Base-by-base conservation (phyloP, 2,329 filamentous ascomycete genomes). In the Fusarium guadeloupense region DNA sequence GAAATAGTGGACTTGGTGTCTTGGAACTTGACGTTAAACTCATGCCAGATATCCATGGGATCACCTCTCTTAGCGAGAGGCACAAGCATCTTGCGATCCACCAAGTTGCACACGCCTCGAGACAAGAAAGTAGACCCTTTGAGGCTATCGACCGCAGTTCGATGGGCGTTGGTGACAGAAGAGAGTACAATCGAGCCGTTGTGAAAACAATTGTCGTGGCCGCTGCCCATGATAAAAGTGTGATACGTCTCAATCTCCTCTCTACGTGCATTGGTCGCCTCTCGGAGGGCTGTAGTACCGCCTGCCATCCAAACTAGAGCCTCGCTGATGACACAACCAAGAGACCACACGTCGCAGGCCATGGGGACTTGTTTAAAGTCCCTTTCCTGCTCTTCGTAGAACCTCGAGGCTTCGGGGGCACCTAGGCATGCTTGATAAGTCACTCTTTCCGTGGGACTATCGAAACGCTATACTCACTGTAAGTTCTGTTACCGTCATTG, bases 291-390 rank as follows among this genome's bases (percentile, higher is more conserved):
- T 4, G 16, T 5, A 2, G 4, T 26, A 0, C 52, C 46, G 1
- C 58, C 50, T 5, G 23, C 30, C 9, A 66, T 17, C 62, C 63
- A 66, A 14, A 65, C 39, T 1, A 60, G n/a, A 14, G 53, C 30
- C 19, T 62, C 50, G 16, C 58, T 62, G 7, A 44, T 26, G 5
- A 65, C 54, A 19, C 62, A 66, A 2, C 61, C 62, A 2, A 66
- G 37, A 9, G 62, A 65, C 62, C 62, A 66, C 3, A 65, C 28
- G 17, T 62, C 61, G 1, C 35, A 41, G 14, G 20, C 25, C 0
- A 51, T n/a, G 3, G 35, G 21, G 0, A 56, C n/a, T 5, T 37
- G 33, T 8, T 14, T 53, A 1, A 43, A 19, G 7, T 52, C 23
- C 0, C 10, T 16, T 5, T 54, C 34, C 20, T 60, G 31, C 6